phyloP scores from a whole-genome alignment of 106 monocot genomes.

The Allium fistulosum region DNA sequence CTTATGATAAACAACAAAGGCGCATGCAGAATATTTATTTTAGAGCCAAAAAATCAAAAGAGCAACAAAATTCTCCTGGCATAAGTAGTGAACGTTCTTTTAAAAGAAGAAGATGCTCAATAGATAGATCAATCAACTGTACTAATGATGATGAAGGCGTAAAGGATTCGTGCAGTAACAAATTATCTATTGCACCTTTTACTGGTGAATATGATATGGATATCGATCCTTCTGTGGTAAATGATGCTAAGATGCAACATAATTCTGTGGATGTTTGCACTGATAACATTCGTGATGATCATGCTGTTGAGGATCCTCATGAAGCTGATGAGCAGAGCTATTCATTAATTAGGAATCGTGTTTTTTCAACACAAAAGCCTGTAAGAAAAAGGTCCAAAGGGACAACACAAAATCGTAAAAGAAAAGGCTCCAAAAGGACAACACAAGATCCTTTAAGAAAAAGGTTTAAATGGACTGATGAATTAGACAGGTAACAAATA shows the following conservation, averaged over 20 bases:
- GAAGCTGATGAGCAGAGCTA: conserved; percentile 19
- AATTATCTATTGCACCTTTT: neutral
- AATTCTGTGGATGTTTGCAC: conserved; percentile 3
- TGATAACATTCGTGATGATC: neutral
- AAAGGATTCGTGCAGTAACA: conserved; percentile 17
- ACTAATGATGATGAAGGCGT: neutral
- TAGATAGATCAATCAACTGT: conserved; percentile 2
- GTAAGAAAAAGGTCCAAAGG: conserved; percentile 14
- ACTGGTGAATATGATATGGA: conserved; percentile 12
- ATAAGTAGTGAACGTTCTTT: neutral
- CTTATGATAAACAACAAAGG: conserved; percentile 33
- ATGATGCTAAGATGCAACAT: conserved; percentile 11
- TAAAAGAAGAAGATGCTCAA: conserved; percentile 41
- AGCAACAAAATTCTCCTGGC: conserved; percentile 2
- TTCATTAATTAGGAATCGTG: conserved; percentile 30
- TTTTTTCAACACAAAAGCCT: conserved; percentile 24
- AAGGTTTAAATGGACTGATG: conserved; percentile 61
- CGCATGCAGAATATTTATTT: conserved; percentile 5
- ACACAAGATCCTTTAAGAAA: conserved; percentile 23
- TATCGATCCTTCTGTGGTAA: neutral
- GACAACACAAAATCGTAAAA: too few species aligned
- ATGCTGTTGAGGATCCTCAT: conserved; percentile 9
- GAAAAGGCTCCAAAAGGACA: neutral
- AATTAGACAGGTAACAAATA: conserved; percentile 54
- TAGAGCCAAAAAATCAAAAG: conserved; percentile 11